phyloP scores from a whole-genome alignment of 805 yeast genomes.

The Candida sphagnicola region DNA sequence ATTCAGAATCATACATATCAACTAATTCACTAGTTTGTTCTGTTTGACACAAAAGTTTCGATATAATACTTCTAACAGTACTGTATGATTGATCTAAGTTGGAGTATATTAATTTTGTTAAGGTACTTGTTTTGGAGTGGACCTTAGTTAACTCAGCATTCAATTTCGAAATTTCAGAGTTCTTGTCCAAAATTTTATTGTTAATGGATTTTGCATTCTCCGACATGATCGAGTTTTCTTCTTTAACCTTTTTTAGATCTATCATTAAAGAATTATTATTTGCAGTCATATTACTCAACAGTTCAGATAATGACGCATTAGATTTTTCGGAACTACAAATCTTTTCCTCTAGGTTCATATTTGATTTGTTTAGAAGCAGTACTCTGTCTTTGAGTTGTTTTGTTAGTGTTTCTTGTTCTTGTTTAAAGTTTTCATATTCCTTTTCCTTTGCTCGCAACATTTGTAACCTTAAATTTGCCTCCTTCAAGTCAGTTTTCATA shows the following conservation, averaged over 20 bases:
- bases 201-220: background rate
- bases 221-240: background rate
- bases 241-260: background rate
- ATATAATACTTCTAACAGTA: background rate
- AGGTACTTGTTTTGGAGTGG: background rate
- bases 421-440: constrained; percentile 1
- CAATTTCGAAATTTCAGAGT: background rate
- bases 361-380: background rate
- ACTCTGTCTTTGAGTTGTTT: background rate
- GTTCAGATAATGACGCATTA: background rate
- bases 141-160: background rate
- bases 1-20: constrained; percentile 1
- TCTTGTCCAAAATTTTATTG: constrained; percentile 1
- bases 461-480: constrained; percentile 11
- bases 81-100: constrained; percentile 1
- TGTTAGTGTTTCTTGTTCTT: background rate
- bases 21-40: constrained; percentile 4
- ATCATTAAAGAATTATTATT: background rate
- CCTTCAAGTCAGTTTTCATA: constrained; percentile 18
- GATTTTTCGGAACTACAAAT: background rate
- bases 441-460: constrained; percentile 4
- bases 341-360: background rate
- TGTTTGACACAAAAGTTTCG: background rate
- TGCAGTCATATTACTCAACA: background rate
- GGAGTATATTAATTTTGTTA: background rate